Evolutionary conservation across 495 filamentous ascomycete genomes (phyloP).

Genomic region (Xylaria longipes): DNA sequence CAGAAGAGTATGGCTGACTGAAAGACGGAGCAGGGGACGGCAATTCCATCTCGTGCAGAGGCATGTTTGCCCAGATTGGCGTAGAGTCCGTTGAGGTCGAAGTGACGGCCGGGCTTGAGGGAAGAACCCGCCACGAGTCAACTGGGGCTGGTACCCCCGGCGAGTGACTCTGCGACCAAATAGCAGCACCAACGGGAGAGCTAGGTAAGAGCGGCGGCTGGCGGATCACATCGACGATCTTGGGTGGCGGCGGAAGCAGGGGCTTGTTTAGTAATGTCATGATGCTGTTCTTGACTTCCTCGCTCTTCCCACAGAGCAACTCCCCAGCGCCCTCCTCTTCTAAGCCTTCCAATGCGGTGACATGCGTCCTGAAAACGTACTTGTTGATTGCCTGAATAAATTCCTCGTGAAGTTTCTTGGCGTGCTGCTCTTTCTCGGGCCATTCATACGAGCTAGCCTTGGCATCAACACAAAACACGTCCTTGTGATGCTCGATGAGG

Average conservation of each 20-base stretch:
- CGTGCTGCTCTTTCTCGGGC: conserved; percentile 93
- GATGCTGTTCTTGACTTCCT: conserved; percentile 90
- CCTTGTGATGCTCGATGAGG: conserved; percentile 96
- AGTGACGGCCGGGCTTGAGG: conserved; percentile 81
- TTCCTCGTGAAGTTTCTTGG: conserved; percentile 97
- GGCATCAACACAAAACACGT: conserved; percentile 90
- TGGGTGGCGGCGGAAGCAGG: conserved; percentile 83
- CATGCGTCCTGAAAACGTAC: conserved; percentile 92
- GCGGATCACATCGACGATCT: conserved; percentile 89
- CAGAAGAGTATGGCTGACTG: conserved; percentile 78
- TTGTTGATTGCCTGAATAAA: conserved; percentile 97
- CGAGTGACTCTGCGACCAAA: conserved; percentile 73
- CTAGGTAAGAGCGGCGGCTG: conserved; percentile 86
- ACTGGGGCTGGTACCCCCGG: conserved; percentile 69
- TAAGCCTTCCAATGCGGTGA: conserved; percentile 88
- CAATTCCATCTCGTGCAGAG: conserved; percentile 68
- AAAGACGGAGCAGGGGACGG: conserved; percentile 79
- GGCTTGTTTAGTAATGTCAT: conserved; percentile 86
- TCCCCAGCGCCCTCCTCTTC: conserved; percentile 98
- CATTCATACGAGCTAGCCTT: conserved; percentile 91
- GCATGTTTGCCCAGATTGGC: conserved; percentile 82
- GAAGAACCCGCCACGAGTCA: conserved; percentile 91
- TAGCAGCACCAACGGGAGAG: conserved; percentile 75
- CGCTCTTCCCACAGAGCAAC: conserved; percentile 86
- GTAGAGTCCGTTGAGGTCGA: conserved; percentile 71